Evolutionary conservation across 768 basidiomycete genomes (phyloP).

Genomic region (Suillus bovinus): DNA sequence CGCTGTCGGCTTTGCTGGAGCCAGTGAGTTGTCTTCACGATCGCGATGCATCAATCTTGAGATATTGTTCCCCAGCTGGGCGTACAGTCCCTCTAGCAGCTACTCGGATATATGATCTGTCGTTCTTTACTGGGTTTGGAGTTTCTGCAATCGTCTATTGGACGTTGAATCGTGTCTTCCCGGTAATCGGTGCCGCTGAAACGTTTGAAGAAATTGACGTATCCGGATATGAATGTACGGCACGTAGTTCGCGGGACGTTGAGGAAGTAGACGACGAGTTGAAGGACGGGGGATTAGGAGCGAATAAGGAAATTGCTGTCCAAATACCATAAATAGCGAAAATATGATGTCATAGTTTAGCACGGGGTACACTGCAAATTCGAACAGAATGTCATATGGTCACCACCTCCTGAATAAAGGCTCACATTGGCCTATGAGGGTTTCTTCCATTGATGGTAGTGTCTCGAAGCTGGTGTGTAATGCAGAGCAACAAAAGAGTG

Average conservation of each 20-base stretch:
- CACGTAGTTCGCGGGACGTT: background rate
- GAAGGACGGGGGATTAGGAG: background rate
- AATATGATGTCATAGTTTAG: background rate
- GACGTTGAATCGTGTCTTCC: conserved; percentile 57
- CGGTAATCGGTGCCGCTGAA: conserved; percentile 49
- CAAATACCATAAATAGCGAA: no score
- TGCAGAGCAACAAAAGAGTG: conserved; percentile 44
- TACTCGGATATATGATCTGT: conserved; percentile 72
- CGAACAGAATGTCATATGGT: conserved; percentile 23
- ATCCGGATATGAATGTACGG: conserved; percentile 24
- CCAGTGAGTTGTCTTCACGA: conserved; percentile 44
- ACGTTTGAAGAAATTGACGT: conserved; percentile 61
- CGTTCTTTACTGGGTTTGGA: conserved; percentile 84
- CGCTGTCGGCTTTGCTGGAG: conserved; percentile 78
- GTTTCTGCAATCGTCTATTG: conserved; percentile 67
- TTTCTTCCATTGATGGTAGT: conserved; percentile 42
- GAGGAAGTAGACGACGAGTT: background rate
- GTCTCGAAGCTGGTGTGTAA: conserved; percentile 40
- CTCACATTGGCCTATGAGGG: conserved; percentile 48
- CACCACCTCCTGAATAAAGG: conserved; percentile 55
- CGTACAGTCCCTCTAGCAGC: conserved; percentile 63
- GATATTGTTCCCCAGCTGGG: conserved; percentile 42
- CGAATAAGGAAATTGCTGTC: background rate
- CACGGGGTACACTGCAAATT: background rate
- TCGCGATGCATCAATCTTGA: conserved; percentile 1